A percentile compares a stretch with the other conserved stretches of the same genome.
Evolutionary conservation across 768 basidiomycete species (phyloP).

Genomic region (Phanerochaete carnosa): DNA sequence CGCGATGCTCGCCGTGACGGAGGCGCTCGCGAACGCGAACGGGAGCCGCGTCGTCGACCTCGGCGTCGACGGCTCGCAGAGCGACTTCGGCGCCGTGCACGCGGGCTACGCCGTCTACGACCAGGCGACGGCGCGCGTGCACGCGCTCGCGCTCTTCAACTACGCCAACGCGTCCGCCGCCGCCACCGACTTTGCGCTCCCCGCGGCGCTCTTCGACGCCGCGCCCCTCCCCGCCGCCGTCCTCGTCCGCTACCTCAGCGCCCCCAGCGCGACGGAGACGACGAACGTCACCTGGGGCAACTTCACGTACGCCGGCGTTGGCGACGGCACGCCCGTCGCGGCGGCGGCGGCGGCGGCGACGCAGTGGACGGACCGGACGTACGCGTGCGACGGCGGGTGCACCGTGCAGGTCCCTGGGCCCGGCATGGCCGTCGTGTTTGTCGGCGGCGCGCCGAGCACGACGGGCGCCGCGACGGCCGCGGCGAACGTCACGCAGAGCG

Average conservation of each 20-base stretch:
- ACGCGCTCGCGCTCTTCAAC: conserved; percentile 47
- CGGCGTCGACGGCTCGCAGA: conserved; percentile 37
- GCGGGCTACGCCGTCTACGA: conserved; percentile 63
- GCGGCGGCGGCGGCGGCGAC: conserved; percentile 22
- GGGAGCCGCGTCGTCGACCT: conserved; percentile 46
- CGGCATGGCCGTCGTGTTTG: conserved; percentile 46
- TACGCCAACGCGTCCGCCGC: conserved; percentile 39
- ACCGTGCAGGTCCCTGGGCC: conserved; percentile 45
- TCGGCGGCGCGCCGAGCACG: background rate
- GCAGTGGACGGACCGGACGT: conserved; percentile 30
- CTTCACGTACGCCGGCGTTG: conserved; percentile 41
- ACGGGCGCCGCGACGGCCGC: background rate
- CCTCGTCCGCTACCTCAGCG: conserved; percentile 46
- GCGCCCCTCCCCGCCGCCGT: conserved; percentile 23
- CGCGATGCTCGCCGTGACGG: conserved; percentile 42
- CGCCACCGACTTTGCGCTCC: conserved; percentile 40
- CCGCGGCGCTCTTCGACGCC: conserved; percentile 26
- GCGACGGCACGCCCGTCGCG: conserved; percentile 35
- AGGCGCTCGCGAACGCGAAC: conserved; percentile 38
- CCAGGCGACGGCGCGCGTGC: conserved; percentile 35
- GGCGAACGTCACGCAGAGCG: background rate
- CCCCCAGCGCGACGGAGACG: conserved; percentile 44
- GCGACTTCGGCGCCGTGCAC: conserved; percentile 35
- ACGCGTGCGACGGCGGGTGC: conserved; percentile 44
- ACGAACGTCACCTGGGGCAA: conserved; percentile 61